Base-by-base conservation (phyloP, 148 eudicot genomes). In the Persicaria tinctoria region DNA sequence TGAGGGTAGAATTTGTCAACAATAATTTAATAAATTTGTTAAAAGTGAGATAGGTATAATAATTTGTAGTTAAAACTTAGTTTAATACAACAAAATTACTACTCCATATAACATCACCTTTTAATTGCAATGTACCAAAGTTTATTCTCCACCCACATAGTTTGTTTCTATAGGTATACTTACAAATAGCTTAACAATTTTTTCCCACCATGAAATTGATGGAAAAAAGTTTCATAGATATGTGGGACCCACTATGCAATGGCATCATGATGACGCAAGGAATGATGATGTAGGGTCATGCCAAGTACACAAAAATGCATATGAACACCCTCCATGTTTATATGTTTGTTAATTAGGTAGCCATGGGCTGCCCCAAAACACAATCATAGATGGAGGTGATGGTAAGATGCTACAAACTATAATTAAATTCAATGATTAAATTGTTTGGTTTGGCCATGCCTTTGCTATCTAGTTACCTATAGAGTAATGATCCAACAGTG, bases 241-340 rank as follows among this genome's bases (percentile, higher is more conserved):
- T 32, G 41, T 32, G 41, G 70, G 70, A 47, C 47, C 70, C 70
- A 38, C 13, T 4, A 64, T 41, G 17, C n/a, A 64, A 41, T 64
- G 70, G 70, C 70, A 64, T 64, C 47, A 64, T 64, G 70, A 64
- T 64, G 70, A 64, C 70, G 70, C 46, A 0, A 64, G 13, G 17
- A 46, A 64, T 64, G 70, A 64, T 64, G 47, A 64, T 64, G 70
- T 41, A 41, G 17, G 70, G 46, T 63, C 47, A 64, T 64, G 17
- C 47, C 70, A 64, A 64, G 70, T 64, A 64, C 70, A 64, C 47
- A 64, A 64, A 32, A 64, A 38, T 38, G 70, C 70, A 41, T 64
- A 47, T 38, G 70, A 38, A 13, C 47, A 64, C 12, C 3, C 53
- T 45, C 32, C 46, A 63, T 11, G 32, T 63, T 32, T 14, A 63